Conservation (phyloP, 805 yeast genomes). For the Candida awuae region DNA sequence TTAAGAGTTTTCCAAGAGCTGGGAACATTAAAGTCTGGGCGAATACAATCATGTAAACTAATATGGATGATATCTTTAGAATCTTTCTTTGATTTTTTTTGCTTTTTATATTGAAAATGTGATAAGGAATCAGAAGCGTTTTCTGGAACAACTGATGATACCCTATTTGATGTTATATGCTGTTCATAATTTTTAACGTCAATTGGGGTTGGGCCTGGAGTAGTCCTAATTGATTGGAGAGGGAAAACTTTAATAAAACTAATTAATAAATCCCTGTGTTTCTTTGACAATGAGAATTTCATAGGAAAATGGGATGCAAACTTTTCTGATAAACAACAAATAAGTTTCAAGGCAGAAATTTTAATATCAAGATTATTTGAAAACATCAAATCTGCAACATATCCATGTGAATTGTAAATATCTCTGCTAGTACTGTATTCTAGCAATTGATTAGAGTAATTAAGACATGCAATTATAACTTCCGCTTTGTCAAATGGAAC, state of each 20-base stretch:
- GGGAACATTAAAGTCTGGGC: slow-evolving; percentile 36
- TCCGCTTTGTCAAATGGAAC: slow-evolving; percentile 40
- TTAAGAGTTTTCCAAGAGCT: slow-evolving; percentile 48
- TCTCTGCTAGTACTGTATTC: slow-evolving; percentile 63
- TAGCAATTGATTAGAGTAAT: slow-evolving; percentile 54
- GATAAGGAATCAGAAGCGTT: not conserved
- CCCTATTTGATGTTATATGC: slow-evolving; percentile 12
- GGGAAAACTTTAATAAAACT: slow-evolving; percentile 40
- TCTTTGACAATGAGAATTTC: slow-evolving; percentile 37
- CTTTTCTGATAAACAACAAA: slow-evolving; percentile 53
- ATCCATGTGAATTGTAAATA: slow-evolving; percentile 58
- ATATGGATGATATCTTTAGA: slow-evolving; percentile 16
- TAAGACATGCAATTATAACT: slow-evolving; percentile 43
- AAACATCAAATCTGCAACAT: slow-evolving; percentile 49
- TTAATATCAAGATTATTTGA: slow-evolving; percentile 54
- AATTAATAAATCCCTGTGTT: slow-evolving; percentile 38
- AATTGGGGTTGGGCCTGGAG: slow-evolving; percentile 14
- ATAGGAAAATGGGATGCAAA: slow-evolving; percentile 40
- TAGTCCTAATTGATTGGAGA: slow-evolving; percentile 29
- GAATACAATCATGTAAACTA: slow-evolving; percentile 24
- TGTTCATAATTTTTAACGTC: slow-evolving; percentile 19
- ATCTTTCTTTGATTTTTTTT: slow-evolving; percentile 12
- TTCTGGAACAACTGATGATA: slow-evolving; percentile 4
- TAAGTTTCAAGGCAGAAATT: slow-evolving; percentile 44
- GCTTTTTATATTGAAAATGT: slow-evolving; percentile 5